Evolutionary conservation across 805 yeast species (phyloP), one percentile per base, ranked within the genome.

Genomic region (Lipomyces sp.): DNA sequence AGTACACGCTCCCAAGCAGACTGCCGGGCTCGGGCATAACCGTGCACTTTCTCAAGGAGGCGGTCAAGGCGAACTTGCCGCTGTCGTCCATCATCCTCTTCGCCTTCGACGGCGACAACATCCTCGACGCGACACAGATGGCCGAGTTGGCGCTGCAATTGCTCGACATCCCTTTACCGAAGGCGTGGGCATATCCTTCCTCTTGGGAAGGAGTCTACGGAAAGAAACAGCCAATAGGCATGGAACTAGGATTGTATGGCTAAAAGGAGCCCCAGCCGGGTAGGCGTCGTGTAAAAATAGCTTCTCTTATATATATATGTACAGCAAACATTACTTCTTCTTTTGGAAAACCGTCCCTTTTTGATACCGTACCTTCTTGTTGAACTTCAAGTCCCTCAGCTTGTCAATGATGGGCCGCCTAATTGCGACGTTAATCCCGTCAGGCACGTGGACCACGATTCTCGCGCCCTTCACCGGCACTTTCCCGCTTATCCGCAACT

Each of bases 201-300:
- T 85, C 95, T 33, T 90, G 98, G 98, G 65, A 66, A 6, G 88
- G 95, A 2, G 84, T 85, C 0, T 90, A 90, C 62, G 98, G 98
- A 1, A 79, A 75, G 59, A 80, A 82, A 2, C 69, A 81, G 2
- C 87, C 91, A 0, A 55, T 72, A 24, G 83, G 93, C 0, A 65
- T 84, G 57, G 95, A 88, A 62, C 82, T 81, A 39, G 96, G 96
- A 1, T 67, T 90, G 29, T 90, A 76, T 60, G 81, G 84, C 31
- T 83, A 58, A 58, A 32, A n/a, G n/a, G n/a, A n/a, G n/a, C n/a
- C n/a, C n/a, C n/a, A n/a, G n/a, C n/a, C n/a, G n/a, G n/a, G n/a
- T n/a, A n/a, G n/a, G n/a, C n/a, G n/a, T n/a, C n/a, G n/a, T n/a
- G n/a, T n/a, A 37, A 19, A 37, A 13, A 16, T 13, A 26, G 14